Base-by-base conservation (phyloP, 108 stramenopile species). In the Discostella stelligeroides region DNA sequence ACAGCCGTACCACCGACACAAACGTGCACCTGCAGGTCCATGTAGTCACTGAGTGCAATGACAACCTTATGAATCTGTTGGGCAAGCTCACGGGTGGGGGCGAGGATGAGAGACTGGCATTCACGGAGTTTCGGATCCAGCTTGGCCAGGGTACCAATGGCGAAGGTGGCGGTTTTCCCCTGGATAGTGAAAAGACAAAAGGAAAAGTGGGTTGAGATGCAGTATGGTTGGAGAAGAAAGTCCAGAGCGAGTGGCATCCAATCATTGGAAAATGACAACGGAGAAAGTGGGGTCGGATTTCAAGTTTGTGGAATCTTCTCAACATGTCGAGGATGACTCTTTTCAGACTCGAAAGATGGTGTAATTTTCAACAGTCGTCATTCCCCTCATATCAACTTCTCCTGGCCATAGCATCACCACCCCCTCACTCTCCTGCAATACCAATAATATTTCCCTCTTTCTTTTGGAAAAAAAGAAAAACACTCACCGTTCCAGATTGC, bases 1-100 rank as follows among this genome's bases (percentile, higher is more conserved):
- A 99, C 98, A 63, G 99, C 97, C 40, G 98, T 99, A 61, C 99
- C 99, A 70, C 99, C 99, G 66, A 99, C 98, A 81, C 99, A 99
- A 62, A 96, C 98, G 68, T 99, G 99, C 51, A 98, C 97, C 65
- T 84, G 75, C 54, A 98, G 84, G 46, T 96, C 85, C 99, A 99
- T 98, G 96, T 94, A 99, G 75, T 99, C 99, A 21, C 97, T 96
- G 20, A 99, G 88, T 27, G 97, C 96, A 78, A 97, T 85, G 57
- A 99, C 97, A 47, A 99, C 99, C 92, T 98, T 98, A 73, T 97
- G 96, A 82, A 98, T 99, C 79, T 99, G 99, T 74, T 97, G 97
- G 18, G 99, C 99, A 63, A 99, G 91, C 85, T 99, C 99, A 77
- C 99, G 98, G 54, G 98, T 98, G 38, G 99, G 99, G 21, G 98